phyloP scores from a whole-genome alignment of 345 rosid species.

The Melastoma malabathricum region DNA sequence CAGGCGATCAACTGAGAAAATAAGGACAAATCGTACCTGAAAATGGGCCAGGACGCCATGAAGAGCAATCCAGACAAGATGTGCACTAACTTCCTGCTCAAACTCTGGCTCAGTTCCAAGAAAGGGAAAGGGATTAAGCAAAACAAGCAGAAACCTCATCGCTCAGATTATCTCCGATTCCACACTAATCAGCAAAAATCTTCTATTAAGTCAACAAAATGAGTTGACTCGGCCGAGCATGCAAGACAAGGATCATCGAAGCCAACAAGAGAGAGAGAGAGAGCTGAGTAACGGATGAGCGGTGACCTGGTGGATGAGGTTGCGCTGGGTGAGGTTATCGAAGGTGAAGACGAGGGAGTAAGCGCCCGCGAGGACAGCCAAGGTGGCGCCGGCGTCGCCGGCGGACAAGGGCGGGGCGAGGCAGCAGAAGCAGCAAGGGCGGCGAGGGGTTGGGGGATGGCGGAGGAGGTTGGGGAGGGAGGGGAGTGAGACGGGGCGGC shows the following conservation, averaged over 20 bases:
- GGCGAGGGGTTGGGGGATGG: no score
- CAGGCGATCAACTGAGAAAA: background rate
- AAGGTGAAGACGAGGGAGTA: conserved; percentile 53
- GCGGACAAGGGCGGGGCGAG: background rate
- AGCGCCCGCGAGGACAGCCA: conserved; percentile 60
- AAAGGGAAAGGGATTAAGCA: background rate
- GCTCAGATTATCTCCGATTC: background rate
- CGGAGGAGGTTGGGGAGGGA: no score
- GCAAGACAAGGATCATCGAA: no score
- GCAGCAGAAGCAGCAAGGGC: no score
- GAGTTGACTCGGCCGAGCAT: no score
- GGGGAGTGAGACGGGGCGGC: no score
- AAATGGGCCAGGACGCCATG: conserved; percentile 63
- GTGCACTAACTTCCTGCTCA: conserved; percentile 86
- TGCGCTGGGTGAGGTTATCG: conserved; percentile 43
- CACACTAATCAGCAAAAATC: background rate
- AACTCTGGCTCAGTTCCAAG: conserved; percentile 27
- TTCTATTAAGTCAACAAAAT: no score
- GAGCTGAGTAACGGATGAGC: background rate
- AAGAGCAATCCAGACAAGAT: conserved; percentile 68
- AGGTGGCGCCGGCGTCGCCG: conserved; percentile 45
- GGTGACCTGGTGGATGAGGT: conserved; percentile 54
- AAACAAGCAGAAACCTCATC: no score
- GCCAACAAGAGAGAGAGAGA: background rate
- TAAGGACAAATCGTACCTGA: conserved; percentile 36